Evolutionary conservation across 805 yeast genomes (phyloP).

Genomic region (Candida multigemmis): DNA sequence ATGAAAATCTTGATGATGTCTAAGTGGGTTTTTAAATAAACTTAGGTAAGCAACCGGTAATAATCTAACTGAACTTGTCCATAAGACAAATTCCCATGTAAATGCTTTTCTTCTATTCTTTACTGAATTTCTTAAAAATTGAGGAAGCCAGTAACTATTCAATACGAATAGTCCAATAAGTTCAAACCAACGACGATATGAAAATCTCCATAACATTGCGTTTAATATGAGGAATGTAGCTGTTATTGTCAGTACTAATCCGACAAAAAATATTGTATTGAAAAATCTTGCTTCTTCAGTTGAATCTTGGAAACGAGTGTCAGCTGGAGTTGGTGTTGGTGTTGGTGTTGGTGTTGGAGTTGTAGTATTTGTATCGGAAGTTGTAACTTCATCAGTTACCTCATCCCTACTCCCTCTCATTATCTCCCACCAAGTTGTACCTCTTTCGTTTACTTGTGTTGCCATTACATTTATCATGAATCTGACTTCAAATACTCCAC

Average conservation of each 20-base stretch:
- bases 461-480: conserved; percentile 59
- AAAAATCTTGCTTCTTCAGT: conserved; percentile 13
- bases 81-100: conserved; percentile 67
- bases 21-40: conserved; percentile 50
- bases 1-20: conserved; percentile 54
- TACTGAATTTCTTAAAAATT: conserved; percentile 66
- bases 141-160: conserved; percentile 85
- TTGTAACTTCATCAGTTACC: conserved; percentile 2
- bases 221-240: conserved; percentile 46
- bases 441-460: conserved; percentile 66
- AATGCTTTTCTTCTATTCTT: conserved; percentile 59
- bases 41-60: conserved; percentile 60
- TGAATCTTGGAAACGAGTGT: conserved; percentile 3
- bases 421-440: conserved; percentile 56
- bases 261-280: conserved; percentile 16
- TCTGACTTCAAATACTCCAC: conserved; percentile 68
- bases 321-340: conserved; percentile 5
- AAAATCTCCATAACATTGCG: conserved; percentile 55
- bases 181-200: conserved; percentile 48
- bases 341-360: conserved; percentile 5
- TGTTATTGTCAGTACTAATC: conserved; percentile 16
- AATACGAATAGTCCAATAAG: conserved; percentile 39
- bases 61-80: conserved; percentile 54
- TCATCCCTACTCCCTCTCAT: conserved; percentile 42
- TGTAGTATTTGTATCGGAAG: conserved; percentile 1